Conservation (phyloP, 2,329 filamentous ascomycete genomes). For the Pseudogymnoascus sp. region DNA sequence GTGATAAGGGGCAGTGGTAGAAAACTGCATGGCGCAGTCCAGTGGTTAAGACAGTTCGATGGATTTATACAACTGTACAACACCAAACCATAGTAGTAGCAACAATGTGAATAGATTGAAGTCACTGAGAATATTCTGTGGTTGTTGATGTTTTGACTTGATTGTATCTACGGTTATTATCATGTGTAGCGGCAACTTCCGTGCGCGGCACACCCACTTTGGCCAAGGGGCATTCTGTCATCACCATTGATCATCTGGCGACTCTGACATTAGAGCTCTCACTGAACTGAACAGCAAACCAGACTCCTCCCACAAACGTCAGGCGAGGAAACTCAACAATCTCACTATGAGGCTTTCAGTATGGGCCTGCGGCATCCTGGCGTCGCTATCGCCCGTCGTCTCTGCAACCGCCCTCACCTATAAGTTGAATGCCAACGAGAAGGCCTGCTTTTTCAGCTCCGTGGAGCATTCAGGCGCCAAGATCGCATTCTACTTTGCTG, state of each 20-base stretch:
- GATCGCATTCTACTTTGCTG: slow-evolving; percentile 97
- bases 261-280: not conserved
- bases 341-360: slow-evolving; percentile 57
- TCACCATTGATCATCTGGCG: not conserved
- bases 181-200: slow-evolving; percentile 1
- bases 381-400: slow-evolving; percentile 61
- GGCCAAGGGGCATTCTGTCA: slow-evolving; percentile 8
- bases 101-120: slow-evolving; percentile 5
- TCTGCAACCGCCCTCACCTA: slow-evolving; percentile 91
- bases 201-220: not conserved
- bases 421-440: slow-evolving; percentile 82
- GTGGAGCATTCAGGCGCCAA: slow-evolving; percentile 76
- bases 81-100: slow-evolving; percentile 4
- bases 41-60: slow-evolving; percentile 1
- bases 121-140: not conserved
- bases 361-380: slow-evolving; percentile 61
- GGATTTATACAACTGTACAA: slow-evolving; percentile 7
- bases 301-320: not conserved
- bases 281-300: not conserved
- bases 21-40: not conserved
- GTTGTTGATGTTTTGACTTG: not conserved
- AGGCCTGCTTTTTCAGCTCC: slow-evolving; percentile 86
- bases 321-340: not conserved
- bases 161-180: not conserved
- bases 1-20: not conserved